Evolutionary conservation across 139 green algal species (phyloP), one percentile per base, ranked within the genome.

Genomic region (Pseudopediastrum boryanum): DNA sequence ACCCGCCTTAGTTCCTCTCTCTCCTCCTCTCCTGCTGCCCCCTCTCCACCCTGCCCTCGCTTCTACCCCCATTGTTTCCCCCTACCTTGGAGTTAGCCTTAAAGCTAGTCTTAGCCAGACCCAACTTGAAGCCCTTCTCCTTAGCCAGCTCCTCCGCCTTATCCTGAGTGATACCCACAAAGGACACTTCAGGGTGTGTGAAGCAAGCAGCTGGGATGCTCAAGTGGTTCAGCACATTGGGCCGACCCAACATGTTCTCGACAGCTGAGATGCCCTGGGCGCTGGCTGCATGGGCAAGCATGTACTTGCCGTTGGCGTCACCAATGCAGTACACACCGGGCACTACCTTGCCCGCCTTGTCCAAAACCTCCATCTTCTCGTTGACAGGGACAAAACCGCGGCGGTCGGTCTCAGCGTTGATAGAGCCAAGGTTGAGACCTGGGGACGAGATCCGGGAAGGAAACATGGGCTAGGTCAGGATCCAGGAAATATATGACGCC

Each of bases 301-400:
- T 98, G 87, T 94, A 95, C 84, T 94, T 95, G 85, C 90, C 96
- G 82, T 99, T 99, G 80, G 95, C 96, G 78, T 99, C 96, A n/a
- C 96, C 96, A 70, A 99, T 99, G 94, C 96, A 99, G 85, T 92
- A 99, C 77, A 99, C 85, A 73, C 92, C 51, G n/a, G 87, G 86
- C 56, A 97, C 81, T 27, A 88, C 71, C 84, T 92, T 91, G 80
- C 89, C 88, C 39, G 61, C 76, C 58, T 82, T 90, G 82, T 91
- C 91, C 48, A 94, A 68, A 56, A 92, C 90, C 82, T 95, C 84
- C 95, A 99, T 99, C 85, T 96, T 96, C 19, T 98, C 94, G 71
- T 93, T 92, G 75, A 98, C 96, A 3, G 96, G 95, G 2, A 99
- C 81, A 77, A 98, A 99, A 62, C 96, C 96, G 39, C 95, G 87